Base-by-base conservation (phyloP, 2,329 filamentous ascomycete genomes). In the Paecilomyces sp. region DNA sequence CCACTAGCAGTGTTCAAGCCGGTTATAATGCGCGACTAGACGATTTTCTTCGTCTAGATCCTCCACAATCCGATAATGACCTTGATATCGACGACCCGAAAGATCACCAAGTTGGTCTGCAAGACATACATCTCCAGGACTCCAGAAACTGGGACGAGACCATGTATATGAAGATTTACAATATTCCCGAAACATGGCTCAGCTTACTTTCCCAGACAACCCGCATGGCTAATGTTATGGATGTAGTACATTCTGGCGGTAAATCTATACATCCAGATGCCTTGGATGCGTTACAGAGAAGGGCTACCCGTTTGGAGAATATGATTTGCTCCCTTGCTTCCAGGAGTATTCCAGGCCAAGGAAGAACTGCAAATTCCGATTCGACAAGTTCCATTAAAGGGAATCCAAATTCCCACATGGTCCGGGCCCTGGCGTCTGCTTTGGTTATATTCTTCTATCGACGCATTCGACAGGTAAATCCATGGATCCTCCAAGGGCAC, bases 171-270 rank as follows among this genome's bases (percentile, higher is more conserved):
- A 68, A 77, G 30, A 71, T 79, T 7, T 79, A 79, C 56, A 76
- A 76, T 2, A 74, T 79, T 12, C 70, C 76, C 0, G 77, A 79
- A 56, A 77, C 74, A 13, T 79, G 76, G 75, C 68, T 79, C 1
- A 77, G 74, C 34, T 67, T 78, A 2, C 67, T 79, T 13, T 79
- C 77, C 0, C 76, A 78, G 59, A 77, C 76, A 1, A 78, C 76
- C 1, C 67, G 76, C 30, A 65, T 79, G 12, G 77, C 76, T 13
- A 79, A 77, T 56, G 67, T 72, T 3, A 62, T 72, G 58, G 70
- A 72, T 34, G 67, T 62, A 24, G 65, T 72, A 28, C 61, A 62
- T 7, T 59, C 67, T 36, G 66, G 67, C 4, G 65, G 65, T 12
- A 57, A 58, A 0, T 47, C 60, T 5, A 57, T 65, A 11, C 65